These are phyloP conservation scores for Eucalyptus cloeziana DNA, from an alignment of 345 rosid species.

Conservation along the genomic window DNA sequence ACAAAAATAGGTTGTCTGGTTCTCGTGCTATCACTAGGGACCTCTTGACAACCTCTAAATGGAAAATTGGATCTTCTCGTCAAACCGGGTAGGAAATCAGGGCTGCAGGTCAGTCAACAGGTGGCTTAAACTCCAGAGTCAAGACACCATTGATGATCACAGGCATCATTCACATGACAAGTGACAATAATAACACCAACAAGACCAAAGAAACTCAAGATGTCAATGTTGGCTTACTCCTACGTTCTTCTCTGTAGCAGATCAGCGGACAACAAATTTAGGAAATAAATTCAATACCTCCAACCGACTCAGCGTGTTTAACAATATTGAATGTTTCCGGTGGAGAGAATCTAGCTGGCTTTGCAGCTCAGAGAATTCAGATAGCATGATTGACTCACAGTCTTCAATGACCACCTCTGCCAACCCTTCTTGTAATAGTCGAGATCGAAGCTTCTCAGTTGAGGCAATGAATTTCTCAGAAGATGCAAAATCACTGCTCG, in stretches of 20 bases:
- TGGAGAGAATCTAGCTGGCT: conserved; percentile 57
- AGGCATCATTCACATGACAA: neutral
- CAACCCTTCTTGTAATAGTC: conserved; percentile 70
- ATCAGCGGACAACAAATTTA: neutral
- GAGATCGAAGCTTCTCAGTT: conserved; percentile 70
- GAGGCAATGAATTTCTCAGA: conserved; percentile 72
- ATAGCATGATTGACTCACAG: conserved; percentile 84
- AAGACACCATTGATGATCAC: neutral
- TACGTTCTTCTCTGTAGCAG: neutral
- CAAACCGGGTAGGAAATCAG: neutral
- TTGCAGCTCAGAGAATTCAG: conserved; percentile 63
- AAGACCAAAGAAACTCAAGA: neutral
- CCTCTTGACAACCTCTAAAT: neutral
- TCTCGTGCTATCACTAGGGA: neutral
- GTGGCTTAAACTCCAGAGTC: neutral
- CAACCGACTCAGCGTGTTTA: conserved; percentile 74
- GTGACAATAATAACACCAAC: neutral
- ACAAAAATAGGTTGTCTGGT: neutral
- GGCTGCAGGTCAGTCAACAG: neutral
- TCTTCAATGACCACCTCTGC: conserved; percentile 57
- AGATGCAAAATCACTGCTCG: conserved; percentile 48
- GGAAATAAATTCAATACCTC: conserved; percentile 44
- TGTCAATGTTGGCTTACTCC: neutral
- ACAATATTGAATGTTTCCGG: conserved; percentile 52
- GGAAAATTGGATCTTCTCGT: neutral